phyloP scores from a whole-genome alignment of 129 eudicot species.

The Helianthus annuus region HanXRQr2.0-SUNRISE NC_035446.2:166640387-166640886 shows the following conservation, averaged over 20 bases:
- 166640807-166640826: constrained; percentile 45
- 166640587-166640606: constrained; percentile 96
- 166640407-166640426: constrained; percentile 2
- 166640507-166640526: constrained; percentile 98
- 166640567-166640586: constrained; percentile 97
- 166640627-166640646: constrained; percentile 99
- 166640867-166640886: constrained; percentile 29
- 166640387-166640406: constrained; percentile 83
- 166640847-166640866: constrained; percentile 27
- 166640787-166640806: constrained; percentile 93
- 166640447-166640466: too few relatives aligned
- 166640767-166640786: constrained; percentile 88
- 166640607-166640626: constrained; percentile 97
- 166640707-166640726: too few relatives aligned
- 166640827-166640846: constrained; percentile 24
- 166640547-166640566: constrained; percentile 97
- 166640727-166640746: too few relatives aligned
- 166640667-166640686: constrained; percentile 63
- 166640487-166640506: constrained; percentile 49
- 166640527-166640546: constrained; percentile 86
- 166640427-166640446: neutral
- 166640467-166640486: too few relatives aligned
- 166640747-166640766: constrained; percentile 49
- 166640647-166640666: constrained; percentile 89
- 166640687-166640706: too few relatives aligned